Evolutionary conservation across 148 eudicot genomes (phyloP).

Genomic region (Spergularia marina): DNA sequence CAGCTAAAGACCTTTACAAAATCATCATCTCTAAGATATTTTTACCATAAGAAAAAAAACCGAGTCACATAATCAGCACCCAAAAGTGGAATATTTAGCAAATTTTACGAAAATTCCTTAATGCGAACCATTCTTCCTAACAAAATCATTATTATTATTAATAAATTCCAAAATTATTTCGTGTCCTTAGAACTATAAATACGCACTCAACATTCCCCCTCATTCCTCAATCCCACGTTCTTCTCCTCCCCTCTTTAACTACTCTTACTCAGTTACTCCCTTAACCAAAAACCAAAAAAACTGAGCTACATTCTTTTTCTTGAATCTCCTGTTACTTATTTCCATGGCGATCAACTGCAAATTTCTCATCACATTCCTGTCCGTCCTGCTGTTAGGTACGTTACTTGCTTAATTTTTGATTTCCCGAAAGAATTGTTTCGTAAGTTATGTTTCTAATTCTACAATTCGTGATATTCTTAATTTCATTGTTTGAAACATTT

Average conservation of each 20-base stretch:
- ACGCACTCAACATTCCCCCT: not conserved
- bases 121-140: no score
- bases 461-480: not conserved
- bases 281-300: no score
- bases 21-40: not conserved
- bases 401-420: not conserved
- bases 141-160: no score
- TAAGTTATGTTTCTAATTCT: not conserved
- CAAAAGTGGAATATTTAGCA: not conserved
- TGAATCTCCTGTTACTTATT: not conserved
- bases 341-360: slow-evolving; percentile 13
- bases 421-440: not conserved
- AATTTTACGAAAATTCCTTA: not conserved
- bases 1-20: not conserved
- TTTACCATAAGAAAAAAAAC: not conserved
- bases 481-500: not conserved
- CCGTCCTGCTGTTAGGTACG: slow-evolving; percentile 2
- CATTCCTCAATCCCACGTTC: slow-evolving; percentile 29
- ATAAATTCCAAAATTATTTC: not conserved
- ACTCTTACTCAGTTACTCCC: no score
- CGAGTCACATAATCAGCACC: not conserved
- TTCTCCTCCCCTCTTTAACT: slow-evolving; percentile 31
- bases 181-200: not conserved
- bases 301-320: no score
- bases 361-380: not conserved